Conservation (phyloP, 2,329 filamentous ascomycete species). For the Apiospora sp. region DNA sequence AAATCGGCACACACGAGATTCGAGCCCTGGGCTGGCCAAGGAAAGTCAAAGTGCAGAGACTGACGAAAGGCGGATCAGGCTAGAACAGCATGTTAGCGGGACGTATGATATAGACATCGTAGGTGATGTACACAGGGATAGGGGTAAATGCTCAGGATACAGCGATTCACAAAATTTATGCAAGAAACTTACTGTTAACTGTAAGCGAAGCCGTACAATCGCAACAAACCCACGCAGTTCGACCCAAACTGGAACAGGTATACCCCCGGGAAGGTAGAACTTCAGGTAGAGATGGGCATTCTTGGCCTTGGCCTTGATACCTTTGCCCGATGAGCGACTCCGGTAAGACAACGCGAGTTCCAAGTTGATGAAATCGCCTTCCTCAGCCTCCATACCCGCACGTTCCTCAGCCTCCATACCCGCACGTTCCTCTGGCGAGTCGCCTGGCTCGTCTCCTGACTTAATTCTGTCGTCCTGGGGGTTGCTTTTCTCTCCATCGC, state of each 20-base stretch:
- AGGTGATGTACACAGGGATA: neutral
- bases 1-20: conserved; percentile 74
- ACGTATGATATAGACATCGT: too few species aligned
- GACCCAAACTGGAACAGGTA: conserved; percentile 73
- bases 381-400: conserved; percentile 76
- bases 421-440: conserved; percentile 51
- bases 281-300: conserved; percentile 77
- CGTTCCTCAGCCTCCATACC: conserved; percentile 69
- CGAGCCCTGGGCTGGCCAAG: conserved; percentile 78
- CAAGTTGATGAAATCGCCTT: conserved; percentile 80
- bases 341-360: conserved; percentile 80
- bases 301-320: conserved; percentile 68
- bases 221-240: conserved; percentile 77
- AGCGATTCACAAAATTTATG: neutral
- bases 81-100: too few species aligned
- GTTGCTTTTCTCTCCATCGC: conserved; percentile 46
- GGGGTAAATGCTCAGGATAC: neutral
- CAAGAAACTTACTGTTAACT: conserved; percentile 58
- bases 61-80: conserved; percentile 79
- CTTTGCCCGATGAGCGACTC: conserved; percentile 66
- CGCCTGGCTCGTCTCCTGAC: conserved; percentile 46
- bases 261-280: conserved; percentile 70
- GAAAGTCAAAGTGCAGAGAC: conserved; percentile 77
- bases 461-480: conserved; percentile 42
- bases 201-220: conserved; percentile 72